Base-by-base conservation (phyloP, 345 rosid genomes). In the Carallia brachiata region DNA sequence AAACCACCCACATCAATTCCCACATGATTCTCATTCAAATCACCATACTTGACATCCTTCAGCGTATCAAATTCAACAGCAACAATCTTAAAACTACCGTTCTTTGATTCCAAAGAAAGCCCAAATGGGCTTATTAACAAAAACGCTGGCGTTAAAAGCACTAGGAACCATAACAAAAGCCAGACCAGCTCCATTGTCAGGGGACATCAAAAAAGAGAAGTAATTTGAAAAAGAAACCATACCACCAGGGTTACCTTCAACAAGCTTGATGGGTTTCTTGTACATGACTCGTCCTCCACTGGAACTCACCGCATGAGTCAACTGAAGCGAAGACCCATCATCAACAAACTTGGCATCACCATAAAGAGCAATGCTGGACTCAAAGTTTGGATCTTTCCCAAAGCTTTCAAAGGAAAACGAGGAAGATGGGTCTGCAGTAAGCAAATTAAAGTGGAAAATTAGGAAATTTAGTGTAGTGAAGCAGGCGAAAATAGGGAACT, bases 81-180 rank as follows among this genome's bases (percentile, higher is more conserved):
- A 70, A 87, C 70, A 69, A 83, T 68, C 18, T 77, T 65, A 27
- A 36, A 36, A 58, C 72, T 60, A 32, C 32, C 70, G 36, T 69
- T 77, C 36, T 57, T 68, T 40, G 70, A 53, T 36, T 79, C 84
- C 47, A 80, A 68, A 65, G 85, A 72, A 55, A 86, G 57, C 67
- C 93, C 89, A 72, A 84, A 82, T 50, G 84, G 75, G 60, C 82
- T 76, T 23, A 76, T 40, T 79, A 36, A 59, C 73, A 79, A 74
- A 81, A 62, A 73, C 64, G 32, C 70, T 81, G 18, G 36, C 74
- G 58, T 77, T 69, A 63, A 80, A 77, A 65, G 68, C 83, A 12
- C 76, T 73, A 60, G 97, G 96, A 73, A 81, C 81, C 83, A 88
- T 71, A 30, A 86, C 71, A 63, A 94, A 87, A 37, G 90, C 91